Evolutionary conservation across 2,329 filamentous ascomycete genomes (phyloP).

Genomic region (Diaporthe citrichinensis): DNA sequence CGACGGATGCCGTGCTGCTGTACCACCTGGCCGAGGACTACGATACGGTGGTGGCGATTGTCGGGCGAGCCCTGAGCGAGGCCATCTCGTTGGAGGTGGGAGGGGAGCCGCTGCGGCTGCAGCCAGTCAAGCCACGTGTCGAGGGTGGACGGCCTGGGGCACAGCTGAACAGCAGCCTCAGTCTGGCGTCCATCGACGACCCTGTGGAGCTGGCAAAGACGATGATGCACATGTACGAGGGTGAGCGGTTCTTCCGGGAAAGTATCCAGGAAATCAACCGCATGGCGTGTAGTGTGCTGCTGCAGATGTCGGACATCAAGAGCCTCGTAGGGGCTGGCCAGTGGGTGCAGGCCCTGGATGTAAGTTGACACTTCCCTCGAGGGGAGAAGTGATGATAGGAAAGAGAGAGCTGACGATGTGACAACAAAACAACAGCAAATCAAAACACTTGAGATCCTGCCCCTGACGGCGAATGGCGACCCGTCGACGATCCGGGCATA

Average conservation of each 20-base stretch:
- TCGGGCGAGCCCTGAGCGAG: conserved; percentile 92
- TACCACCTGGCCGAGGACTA: conserved; percentile 97
- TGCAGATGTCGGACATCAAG: conserved; percentile 75
- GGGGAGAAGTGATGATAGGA: background rate
- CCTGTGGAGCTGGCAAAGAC: conserved; percentile 71
- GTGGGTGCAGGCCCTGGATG: conserved; percentile 72
- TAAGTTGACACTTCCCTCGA: conserved; percentile 56
- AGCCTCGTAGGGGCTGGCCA: conserved; percentile 65
- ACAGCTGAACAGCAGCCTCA: conserved; percentile 69
- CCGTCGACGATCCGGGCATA: conserved; percentile 83
- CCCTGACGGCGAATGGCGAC: conserved; percentile 81
- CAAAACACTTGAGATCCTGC: conserved; percentile 81
- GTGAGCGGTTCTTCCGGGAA: conserved; percentile 72
- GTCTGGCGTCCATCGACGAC: conserved; percentile 71
- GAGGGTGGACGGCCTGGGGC: conserved; percentile 56
- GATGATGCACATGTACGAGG: conserved; percentile 75
- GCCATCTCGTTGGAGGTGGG: conserved; percentile 89
- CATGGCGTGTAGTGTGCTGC: conserved; percentile 68
- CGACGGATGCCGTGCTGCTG: conserved; percentile 92
- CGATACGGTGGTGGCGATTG: conserved; percentile 90
- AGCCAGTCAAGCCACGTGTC: conserved; percentile 82
- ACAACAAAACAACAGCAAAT: conserved; percentile 69
- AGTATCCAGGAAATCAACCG: conserved; percentile 71
- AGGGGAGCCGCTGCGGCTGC: conserved; percentile 81
- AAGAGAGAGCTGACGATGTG: conserved; percentile 1